Evolutionary conservation across 1,284 basidiomycete species (phyloP).

Genomic region (Rhodotorula sp.): DNA sequence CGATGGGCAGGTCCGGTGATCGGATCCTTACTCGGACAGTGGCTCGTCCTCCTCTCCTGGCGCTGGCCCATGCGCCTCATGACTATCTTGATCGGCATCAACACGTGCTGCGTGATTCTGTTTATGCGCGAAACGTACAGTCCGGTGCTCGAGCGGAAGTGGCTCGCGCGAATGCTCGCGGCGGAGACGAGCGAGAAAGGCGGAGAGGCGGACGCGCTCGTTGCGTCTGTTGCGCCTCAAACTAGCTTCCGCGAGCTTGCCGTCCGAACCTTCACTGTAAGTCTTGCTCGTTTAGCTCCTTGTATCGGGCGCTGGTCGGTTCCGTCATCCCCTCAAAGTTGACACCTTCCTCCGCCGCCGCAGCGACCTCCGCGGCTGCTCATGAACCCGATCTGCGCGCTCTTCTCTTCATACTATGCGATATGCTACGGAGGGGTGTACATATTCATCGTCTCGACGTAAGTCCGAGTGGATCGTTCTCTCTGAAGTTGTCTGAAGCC

Average conservation of each 20-base stretch:
- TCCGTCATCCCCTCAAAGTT: constrained; percentile 7
- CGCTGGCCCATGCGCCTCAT: constrained; percentile 50
- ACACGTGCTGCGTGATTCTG: constrained; percentile 44
- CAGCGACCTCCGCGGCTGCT: constrained; percentile 52
- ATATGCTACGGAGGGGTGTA: constrained; percentile 53
- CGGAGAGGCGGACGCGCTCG: background rate
- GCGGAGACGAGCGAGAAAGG: background rate
- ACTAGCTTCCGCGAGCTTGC: background rate
- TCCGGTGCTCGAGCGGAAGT: constrained; percentile 43
- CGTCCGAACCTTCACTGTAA: constrained; percentile 10
- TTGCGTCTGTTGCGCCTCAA: background rate
- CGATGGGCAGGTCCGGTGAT: constrained; percentile 42
- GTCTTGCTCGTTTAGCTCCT: fast-evolving
- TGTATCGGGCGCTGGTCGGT: too few relatives aligned
- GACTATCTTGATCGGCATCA: constrained; percentile 47
- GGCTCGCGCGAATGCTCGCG: background rate
- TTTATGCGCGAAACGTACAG: constrained; percentile 50
- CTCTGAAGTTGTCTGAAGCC: too few relatives aligned
- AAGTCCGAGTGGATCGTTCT: background rate
- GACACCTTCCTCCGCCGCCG: constrained; percentile 15
- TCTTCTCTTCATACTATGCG: constrained; percentile 51
- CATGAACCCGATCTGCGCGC: constrained; percentile 50
- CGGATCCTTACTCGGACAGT: constrained; percentile 50
- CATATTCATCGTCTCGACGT: constrained; percentile 51
- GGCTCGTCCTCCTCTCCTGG: constrained; percentile 44